Percentiles rank a stretch among this genome's conserved stretches.
phyloP scores from a whole-genome alignment of 108 stramenopile species.

The Stephanodiscus minutulus region DNA sequence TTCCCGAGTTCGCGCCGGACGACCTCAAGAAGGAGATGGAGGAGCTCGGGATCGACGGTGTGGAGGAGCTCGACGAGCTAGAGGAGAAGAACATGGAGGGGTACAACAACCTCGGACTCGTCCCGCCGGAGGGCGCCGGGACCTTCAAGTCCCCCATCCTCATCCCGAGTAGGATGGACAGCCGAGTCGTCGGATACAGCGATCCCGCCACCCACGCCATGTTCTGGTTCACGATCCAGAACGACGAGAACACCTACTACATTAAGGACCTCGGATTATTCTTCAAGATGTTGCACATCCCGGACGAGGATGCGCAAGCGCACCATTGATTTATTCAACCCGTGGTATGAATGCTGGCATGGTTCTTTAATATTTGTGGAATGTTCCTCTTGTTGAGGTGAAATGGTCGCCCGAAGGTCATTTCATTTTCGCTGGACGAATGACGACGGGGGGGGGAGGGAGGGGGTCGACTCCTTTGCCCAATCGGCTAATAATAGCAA shows the following conservation, averaged over 20 bases:
- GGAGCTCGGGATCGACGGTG: conserved; percentile 79
- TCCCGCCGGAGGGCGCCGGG: conserved; percentile 86
- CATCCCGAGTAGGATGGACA: conserved; percentile 78
- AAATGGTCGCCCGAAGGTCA: background rate
- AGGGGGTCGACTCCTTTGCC: background rate
- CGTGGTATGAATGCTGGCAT: background rate
- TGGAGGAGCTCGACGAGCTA: conserved; percentile 86
- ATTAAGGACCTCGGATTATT: conserved; percentile 90
- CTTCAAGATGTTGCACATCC: conserved; percentile 93
- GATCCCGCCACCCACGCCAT: conserved; percentile 89
- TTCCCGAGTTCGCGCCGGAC: conserved; percentile 71
- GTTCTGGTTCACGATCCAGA: conserved; percentile 95
- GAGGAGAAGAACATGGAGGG: conserved; percentile 86
- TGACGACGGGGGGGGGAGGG: background rate
- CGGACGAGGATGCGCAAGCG: conserved; percentile 60
- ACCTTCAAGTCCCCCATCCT: conserved; percentile 85
- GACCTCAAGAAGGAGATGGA: conserved; percentile 85
- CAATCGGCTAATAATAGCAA: no score
- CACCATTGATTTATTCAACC: conserved; percentile 1
- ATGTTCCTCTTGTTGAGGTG: background rate
- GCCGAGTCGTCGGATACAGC: conserved; percentile 83
- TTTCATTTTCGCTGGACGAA: background rate
- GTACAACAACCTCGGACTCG: conserved; percentile 87
- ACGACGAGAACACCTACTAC: conserved; percentile 88
- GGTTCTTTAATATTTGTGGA: background rate